phyloP scores from a whole-genome alignment of 768 basidiomycete species.

The Mycena capillaripes region DNA sequence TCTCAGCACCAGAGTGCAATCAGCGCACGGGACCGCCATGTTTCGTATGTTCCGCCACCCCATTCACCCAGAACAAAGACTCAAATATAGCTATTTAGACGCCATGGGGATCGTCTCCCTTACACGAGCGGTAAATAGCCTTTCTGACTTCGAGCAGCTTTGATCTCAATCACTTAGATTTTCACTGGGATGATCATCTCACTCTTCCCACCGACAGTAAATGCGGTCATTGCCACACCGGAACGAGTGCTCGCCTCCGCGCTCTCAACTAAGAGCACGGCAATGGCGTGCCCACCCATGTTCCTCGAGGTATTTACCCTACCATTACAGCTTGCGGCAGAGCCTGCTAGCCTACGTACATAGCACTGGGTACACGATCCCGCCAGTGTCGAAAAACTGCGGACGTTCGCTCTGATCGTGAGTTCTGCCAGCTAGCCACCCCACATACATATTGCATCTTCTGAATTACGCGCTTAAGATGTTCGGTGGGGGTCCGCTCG shows the following conservation, averaged over 20 bases:
- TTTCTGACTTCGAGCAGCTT: not conserved
- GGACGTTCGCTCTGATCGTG: not conserved
- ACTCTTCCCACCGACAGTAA: conserved; percentile 9
- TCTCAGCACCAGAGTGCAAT: not conserved
- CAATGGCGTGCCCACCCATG: conserved; percentile 12
- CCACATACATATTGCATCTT: not conserved
- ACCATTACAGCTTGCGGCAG: not conserved
- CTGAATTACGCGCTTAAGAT: not conserved
- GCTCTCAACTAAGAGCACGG: conserved; percentile 11
- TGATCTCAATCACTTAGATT: not conserved
- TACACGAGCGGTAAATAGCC: conserved; percentile 2
- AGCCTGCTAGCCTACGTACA: not conserved
- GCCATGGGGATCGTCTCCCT: conserved; percentile 8
- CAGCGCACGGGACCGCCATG: conserved; percentile 5
- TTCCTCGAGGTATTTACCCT: conserved; percentile 18
- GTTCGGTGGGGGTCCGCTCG: conserved; percentile 8
- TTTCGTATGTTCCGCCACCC: conserved; percentile 2
- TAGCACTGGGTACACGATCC: conserved; percentile 7
- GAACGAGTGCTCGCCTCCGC: conserved; percentile 6
- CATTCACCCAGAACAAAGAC: not conserved
- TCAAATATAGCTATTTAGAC: not conserved
- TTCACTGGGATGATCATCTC: not conserved
- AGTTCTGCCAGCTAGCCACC: not conserved
- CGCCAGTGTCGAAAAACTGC: conserved; percentile 3
- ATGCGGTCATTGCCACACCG: conserved; percentile 15